Base-by-base conservation (phyloP, 2,329 filamentous ascomycete genomes). In the Epichloe amarillans region DNA sequence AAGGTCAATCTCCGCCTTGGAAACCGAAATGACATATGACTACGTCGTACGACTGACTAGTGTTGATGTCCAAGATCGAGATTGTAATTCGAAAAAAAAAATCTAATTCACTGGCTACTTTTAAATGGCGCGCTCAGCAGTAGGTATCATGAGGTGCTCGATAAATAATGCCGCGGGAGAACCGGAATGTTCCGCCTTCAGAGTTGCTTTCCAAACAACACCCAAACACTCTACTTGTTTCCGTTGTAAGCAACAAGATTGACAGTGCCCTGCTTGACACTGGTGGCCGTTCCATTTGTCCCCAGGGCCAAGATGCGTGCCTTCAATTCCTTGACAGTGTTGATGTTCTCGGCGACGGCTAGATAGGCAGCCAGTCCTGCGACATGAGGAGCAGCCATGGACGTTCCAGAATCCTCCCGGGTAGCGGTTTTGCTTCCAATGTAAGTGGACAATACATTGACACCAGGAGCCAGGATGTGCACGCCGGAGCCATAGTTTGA, bases 351-450 rank as follows among this genome's bases (percentile, higher is more conserved):
- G 1, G 74, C 62, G 10, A 61, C 65, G 53, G 75, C 60, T 33
- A 83, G 62, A 60, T 82, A 83, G n/a, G 76, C 69, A 11, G 73
- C 56, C n/a, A 84, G 62, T 12, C 81, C 81, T 23, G 76, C 69
- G 49, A 84, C 69, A 59, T 83, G 79, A 0, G 80, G 80, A 3
- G 72, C 67, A 2, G 80, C 76, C 79, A 83, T 83, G 37, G 73
- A 79, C 5, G 81, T 84, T 36, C 80, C 81, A 14, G 70, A 74
- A 58, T 80, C 69, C 30, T 60, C 69, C 46, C 65, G 65, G n/a
- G 62, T 72, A 23, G 74, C 69, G 5, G 58, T 66, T 38, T 52
- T 67, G 54, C 61, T 57, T 33, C 68, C 66, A 49, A 69, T 70
- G 68, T 69, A 78, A 2, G 77, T 61, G 41, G 70, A 75, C 14